Percentiles rank a stretch among this genome's conserved stretches.
These are phyloP conservation scores for Lycium ferocissimum DNA, from an alignment of 257 asterid species.

Conservation along the genomic window DNA sequence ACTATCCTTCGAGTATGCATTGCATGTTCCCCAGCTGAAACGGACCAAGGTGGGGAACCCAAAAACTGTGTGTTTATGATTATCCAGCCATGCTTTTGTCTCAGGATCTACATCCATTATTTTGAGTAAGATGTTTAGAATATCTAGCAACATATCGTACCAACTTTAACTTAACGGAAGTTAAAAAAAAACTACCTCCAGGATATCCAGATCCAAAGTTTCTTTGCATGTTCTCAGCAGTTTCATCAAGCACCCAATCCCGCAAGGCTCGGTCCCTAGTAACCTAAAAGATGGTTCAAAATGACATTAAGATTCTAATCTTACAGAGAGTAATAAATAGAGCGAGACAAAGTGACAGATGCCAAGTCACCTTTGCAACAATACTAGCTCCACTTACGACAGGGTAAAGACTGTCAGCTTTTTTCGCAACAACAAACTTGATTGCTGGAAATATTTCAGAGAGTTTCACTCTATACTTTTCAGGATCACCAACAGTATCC, in stretches of 20 bases:
- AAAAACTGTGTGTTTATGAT: constrained; percentile 80
- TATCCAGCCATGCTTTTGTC: constrained; percentile 88
- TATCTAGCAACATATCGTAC: constrained; percentile 16
- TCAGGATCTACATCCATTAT: constrained; percentile 64
- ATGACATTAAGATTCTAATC: neutral
- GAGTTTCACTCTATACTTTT: constrained; percentile 83
- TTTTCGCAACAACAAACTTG: constrained; percentile 91
- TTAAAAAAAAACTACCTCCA: constrained; percentile 62
- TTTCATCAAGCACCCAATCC: constrained; percentile 82
- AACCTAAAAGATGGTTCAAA: constrained; percentile 54
- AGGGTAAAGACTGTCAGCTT: constrained; percentile 98
- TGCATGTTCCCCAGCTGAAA: constrained; percentile 99
- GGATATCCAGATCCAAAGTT: constrained; percentile 97
- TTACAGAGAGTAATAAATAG: neutral
- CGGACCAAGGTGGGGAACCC: constrained; percentile 97
- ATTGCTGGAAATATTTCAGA: constrained; percentile 78
- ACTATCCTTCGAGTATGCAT: constrained; percentile 63
- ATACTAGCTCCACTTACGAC: constrained; percentile 99
- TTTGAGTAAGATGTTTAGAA: neutral
- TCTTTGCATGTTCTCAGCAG: constrained; percentile 70
- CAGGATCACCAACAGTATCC: constrained; percentile 98
- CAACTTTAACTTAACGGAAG: constrained; percentile 12
- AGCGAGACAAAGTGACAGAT: constrained; percentile 5
- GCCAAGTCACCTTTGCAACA: constrained; percentile 84
- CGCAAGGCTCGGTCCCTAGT: constrained; percentile 91